phyloP scores from a whole-genome alignment of 169 alveolate species.

The Toxoplasma gondii region DNA sequence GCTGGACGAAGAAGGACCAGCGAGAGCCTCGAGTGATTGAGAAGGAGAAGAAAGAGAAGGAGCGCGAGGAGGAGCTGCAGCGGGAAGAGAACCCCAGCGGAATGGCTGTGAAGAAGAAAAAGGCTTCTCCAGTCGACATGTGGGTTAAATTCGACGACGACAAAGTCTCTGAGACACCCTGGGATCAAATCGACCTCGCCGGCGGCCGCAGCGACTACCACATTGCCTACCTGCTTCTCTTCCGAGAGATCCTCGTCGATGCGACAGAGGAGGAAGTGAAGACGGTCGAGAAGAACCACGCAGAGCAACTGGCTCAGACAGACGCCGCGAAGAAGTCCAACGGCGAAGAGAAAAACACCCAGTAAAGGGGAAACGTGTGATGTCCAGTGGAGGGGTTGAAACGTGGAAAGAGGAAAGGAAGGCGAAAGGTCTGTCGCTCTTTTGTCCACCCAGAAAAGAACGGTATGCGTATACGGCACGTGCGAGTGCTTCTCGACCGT shows the following conservation, averaged over 20 bases:
- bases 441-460: too few relatives aligned
- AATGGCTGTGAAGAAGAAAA: conserved; percentile 8
- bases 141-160: conserved; percentile 91
- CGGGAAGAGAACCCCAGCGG: neutral
- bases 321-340: neutral
- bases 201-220: conserved; percentile 93
- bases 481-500: too few relatives aligned
- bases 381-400: too few relatives aligned
- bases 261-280: conserved; percentile 73
- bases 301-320: neutral
- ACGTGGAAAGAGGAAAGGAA: too few relatives aligned
- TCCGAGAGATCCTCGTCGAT: conserved; percentile 70
- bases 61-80: neutral
- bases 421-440: too few relatives aligned
- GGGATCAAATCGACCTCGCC: conserved; percentile 85
- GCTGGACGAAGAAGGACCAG: conserved; percentile 86
- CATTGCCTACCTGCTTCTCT: conserved; percentile 85
- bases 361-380: neutral
- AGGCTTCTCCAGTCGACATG: conserved; percentile 38
- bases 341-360: neutral
- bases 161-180: conserved; percentile 80
- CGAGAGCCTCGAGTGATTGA: conserved; percentile 23
- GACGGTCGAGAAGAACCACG: conserved; percentile 34
- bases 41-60: conserved; percentile 2
- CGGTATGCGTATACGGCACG: too few relatives aligned